Evolutionary conservation across 352 stramenopile genomes (phyloP), one percentile per base, ranked within the genome.

Genomic region (Pythium plurisporium): DNA sequence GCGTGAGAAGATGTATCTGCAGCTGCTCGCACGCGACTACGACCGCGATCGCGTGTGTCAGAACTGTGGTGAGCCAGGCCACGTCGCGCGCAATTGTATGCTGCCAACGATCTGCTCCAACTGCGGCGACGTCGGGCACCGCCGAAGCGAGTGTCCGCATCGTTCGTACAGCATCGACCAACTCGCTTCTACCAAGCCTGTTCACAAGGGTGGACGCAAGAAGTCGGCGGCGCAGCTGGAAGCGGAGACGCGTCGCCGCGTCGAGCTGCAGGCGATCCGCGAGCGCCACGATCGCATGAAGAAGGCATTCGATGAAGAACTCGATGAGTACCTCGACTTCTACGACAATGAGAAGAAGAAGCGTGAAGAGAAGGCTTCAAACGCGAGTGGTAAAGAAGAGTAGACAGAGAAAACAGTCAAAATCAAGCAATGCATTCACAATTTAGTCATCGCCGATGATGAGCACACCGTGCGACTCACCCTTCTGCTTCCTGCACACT

Each of bases 61-160:
- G 26, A 93, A 93, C 57, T 93, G 83, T 63, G 83, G 83, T 20
- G 80, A 93, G 59, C 75, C 49, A 2, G 83, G 83, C 15, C 83
- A 93, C 59, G 65, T 85, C 17, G 45, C 75, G 15, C 68, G 67
- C 50, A 86, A 90, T 69, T 93, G 83, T 43, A 63, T 89, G 50
- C 57, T 93, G 38, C 83, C 83, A 5, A 54, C 67, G 42, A 91
- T 93, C 67, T 93, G 83, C 73, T 77, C 73, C 45, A 87, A 87
- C 61, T 93, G 83, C 50, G 83, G 83, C 43, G 82, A 76, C 38
- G 62, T 93, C 14, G 82, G 81, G 33, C 83, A 93, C 62, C 60
- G 58, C 22, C 57, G 58, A 22, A 44, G 45, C 55, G 67, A 88
- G 45, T 93, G 83, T 64, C 70, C 67, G 27, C 75, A 72, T 54